Conservation (phyloP, 768 basidiomycete genomes). For the Suillus alpinus region DNA sequence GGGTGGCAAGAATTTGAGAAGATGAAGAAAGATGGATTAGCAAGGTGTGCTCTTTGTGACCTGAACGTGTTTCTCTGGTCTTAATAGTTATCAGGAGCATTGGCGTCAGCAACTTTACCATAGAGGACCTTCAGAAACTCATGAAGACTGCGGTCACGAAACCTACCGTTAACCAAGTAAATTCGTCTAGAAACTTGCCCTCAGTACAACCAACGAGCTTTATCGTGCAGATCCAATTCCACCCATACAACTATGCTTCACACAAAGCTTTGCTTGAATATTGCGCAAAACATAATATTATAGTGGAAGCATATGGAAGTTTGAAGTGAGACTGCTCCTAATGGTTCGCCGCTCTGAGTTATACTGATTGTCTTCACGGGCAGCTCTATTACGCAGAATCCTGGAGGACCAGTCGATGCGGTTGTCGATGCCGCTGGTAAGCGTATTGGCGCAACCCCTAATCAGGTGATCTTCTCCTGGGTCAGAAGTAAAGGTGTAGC, state of each 20-base stretch:
- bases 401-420: conserved; percentile 64
- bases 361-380: background rate
- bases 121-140: conserved; percentile 50
- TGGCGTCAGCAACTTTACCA: conserved; percentile 67
- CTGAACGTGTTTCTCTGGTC: conserved; percentile 9
- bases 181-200: conserved; percentile 18
- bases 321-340: conserved; percentile 43
- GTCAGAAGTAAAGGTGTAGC: conserved; percentile 62
- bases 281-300: conserved; percentile 56
- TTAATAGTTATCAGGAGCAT: conserved; percentile 49
- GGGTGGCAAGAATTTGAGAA: conserved; percentile 59
- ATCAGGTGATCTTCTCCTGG: conserved; percentile 72
- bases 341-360: conserved; percentile 9
- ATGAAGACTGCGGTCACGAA: conserved; percentile 49
- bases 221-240: conserved; percentile 53
- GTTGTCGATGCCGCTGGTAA: conserved; percentile 51
- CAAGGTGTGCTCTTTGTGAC: conserved; percentile 18
- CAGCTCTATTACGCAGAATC: conserved; percentile 56
- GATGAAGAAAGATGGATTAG: conserved; percentile 42
- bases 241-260: conserved; percentile 71
- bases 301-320: conserved; percentile 63
- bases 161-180: conserved; percentile 72
- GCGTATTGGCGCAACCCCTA: conserved; percentile 50
- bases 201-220: background rate
- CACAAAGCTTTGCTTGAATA: conserved; percentile 55